Base-by-base conservation (phyloP, 768 basidiomycete species). In the Hebeloma cylindrosporum region DNA sequence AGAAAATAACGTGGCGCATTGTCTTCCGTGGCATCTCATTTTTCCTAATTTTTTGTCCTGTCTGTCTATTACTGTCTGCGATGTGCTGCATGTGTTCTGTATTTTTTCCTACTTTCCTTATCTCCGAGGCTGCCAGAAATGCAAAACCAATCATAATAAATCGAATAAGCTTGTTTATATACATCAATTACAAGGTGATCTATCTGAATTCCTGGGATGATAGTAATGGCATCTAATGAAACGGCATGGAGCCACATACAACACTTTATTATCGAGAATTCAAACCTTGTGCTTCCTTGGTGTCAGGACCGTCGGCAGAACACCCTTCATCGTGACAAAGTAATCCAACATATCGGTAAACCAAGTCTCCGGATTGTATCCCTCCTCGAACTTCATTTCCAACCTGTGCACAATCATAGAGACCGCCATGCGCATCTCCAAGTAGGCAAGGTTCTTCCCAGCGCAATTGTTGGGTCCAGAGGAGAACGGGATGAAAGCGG, bases 401-500 rank as follows among this genome's bases (percentile, higher is more conserved):
- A 67, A 61, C 23, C 53, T 57, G 30, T 51, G 55, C 35, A 67
- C 40, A 20, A 69, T 51, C 40, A 57, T 35, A 47, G 57, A 60
- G 11, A 61, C 42, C 3, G 62, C 60, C 53, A 59, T 55, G 27
- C 67, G 63, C 64, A 71, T 63, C 40, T 70, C 68, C 52, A 65
- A 49, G 47, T 57, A 66, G 4, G 70, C 70, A 18, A 71, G 54
- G 32, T 60, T 61, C 35, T 59, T 71, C 13, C 78, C 79, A 10
- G 68, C 72, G 53, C 80, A 80, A 50, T 75, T 75, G 5, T 70
- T 67, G 11, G 75, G 77, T 1, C 80, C 78, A 30, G 62, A 56
- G 16, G 69, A 68, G 51, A 70, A 71, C 3, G 68, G 64, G 20
- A 67, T 60, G 50, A 67, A 69, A 7, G 68, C 63, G 26, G 40